These are phyloP conservation scores for Pseudopyrenochaeta lycopersici DNA, from an alignment of 2,329 filamentous ascomycete species.

Conservation along the genomic window DNA sequence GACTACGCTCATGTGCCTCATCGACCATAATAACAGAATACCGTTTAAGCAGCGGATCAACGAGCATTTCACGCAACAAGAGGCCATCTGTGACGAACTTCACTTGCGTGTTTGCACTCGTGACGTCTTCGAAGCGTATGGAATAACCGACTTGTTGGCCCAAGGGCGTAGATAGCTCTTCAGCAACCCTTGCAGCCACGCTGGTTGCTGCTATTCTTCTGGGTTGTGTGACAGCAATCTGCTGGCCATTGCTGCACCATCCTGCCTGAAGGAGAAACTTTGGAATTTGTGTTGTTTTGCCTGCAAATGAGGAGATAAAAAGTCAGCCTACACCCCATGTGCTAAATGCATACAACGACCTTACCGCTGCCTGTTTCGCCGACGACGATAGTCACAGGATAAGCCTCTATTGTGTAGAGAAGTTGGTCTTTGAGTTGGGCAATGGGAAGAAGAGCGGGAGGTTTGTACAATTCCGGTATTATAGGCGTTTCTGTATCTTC, in stretches of 20 bases:
- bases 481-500: constrained; percentile 57
- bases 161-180: constrained; percentile 85
- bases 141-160: constrained; percentile 91
- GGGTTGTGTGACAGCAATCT: constrained; percentile 83
- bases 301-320: constrained; percentile 55
- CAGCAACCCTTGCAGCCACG: constrained; percentile 67
- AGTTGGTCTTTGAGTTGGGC: constrained; percentile 80
- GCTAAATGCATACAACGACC: background rate
- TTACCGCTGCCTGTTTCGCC: constrained; percentile 83
- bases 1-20: constrained; percentile 91
- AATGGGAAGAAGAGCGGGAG: constrained; percentile 83
- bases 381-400: constrained; percentile 85
- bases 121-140: constrained; percentile 90
- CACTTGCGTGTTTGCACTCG: constrained; percentile 83
- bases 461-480: constrained; percentile 87
- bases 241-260: constrained; percentile 85
- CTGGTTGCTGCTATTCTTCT: constrained; percentile 24
- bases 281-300: constrained; percentile 92
- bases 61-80: constrained; percentile 87
- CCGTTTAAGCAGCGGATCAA: constrained; percentile 87
- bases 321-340: background rate
- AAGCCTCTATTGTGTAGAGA: constrained; percentile 85
- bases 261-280: constrained; percentile 89
- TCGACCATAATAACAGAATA: constrained; percentile 99
- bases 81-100: constrained; percentile 97